Base-by-base conservation (phyloP, 768 basidiomycete genomes). In the Crucibulum laeve region DNA sequence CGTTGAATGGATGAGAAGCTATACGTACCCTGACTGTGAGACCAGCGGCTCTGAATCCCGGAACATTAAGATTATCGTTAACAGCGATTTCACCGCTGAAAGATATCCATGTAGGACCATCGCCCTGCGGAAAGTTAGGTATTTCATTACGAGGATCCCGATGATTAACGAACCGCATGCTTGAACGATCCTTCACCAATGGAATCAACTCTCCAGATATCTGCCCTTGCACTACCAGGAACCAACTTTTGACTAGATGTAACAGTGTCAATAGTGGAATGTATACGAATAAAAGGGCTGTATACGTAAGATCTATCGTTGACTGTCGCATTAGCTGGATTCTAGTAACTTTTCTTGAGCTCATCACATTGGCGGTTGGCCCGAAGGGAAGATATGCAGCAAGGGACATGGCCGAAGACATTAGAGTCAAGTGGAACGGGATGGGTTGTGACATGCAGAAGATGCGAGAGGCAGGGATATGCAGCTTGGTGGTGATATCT, bases 281-380 rank as follows among this genome's bases (percentile, higher is more conserved):
- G 25, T 22, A 35, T 22, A 30, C 19, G 32, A 44, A 17, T 48
- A 4, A 22, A 22, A 22, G 10, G 24, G 10, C 6, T 13, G 43
- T 64, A 24, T 48, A 74, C 75, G 74, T 74, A 21, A 82, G 80
- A 56, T 88, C 84, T 6, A 87, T 82, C 5, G 71, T 74, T 3
- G 76, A 73, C 57, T 88, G 87, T 42, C 87, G 70, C 60, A 87
- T 68, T 17, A 87, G 52, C 50, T 82, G 76, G 19, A 88, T 62
- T 5, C 71, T 74, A 4, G 80, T 85, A 15, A 62, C 54, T 43
- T 59, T 67, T 34, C 61, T 64, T 6, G 48, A 39, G 5, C 44
- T 50, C 41, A 63, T 44, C 49, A 62, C 47, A 53, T 67, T 43
- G 47, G 61, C 38, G 7, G 68, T 69, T 0, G 85, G 87, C 25